Evolutionary conservation across 2,329 filamentous ascomycete species (phyloP), one percentile per base, ranked within the genome.

Genomic region (Verticillium longisporum): DNA sequence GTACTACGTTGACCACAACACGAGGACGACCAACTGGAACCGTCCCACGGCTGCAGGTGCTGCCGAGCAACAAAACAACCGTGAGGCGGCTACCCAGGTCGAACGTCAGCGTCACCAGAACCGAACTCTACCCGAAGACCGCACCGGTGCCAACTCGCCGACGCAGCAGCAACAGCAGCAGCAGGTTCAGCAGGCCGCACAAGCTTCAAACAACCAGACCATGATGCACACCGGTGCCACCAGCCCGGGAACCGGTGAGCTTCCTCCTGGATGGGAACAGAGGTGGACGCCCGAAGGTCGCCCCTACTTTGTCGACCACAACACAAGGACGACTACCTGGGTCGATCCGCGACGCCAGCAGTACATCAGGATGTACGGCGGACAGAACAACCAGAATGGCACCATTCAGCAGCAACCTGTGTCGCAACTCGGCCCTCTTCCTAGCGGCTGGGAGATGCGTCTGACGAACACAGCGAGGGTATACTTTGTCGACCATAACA

Each of bases 401-500:
- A 90, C 88, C 59, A 97, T 98, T 66, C 94, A 98, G 75, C 94
- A 97, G 73, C 95, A 99, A 76, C 94, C 95, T 0, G 95, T 99
- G 2, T 98, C 95, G 2, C 95, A 99, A 74, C 84, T 99, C 55
- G 95, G 95, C 4, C 95, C 95, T 32, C 77, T 99, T 56, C 95
- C 95, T 3, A 98, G 95, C 70, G 95, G 95, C 2, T 99, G 95
- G 95, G 95, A 99, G 81, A 99, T 99, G 95, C 91, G 95, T 63
- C 87, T 99, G 58, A 99, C 95, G 59, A 98, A 99, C 75, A 99
- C 95, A 14, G 95, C 95, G 33, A 86, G 95, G 62, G 95, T 99
- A 15, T 99, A 99, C 78, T 99, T 99, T 75, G 95, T 99, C 55
- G 95, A 99, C 71, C 95, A 99, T 79, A 99, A 99, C 78, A 99